A percentile compares a stretch with the other conserved stretches of the same genome.
Conservation (phyloP, 2,329 filamentous ascomycete genomes). For the Colletotrichum sp. region DNA sequence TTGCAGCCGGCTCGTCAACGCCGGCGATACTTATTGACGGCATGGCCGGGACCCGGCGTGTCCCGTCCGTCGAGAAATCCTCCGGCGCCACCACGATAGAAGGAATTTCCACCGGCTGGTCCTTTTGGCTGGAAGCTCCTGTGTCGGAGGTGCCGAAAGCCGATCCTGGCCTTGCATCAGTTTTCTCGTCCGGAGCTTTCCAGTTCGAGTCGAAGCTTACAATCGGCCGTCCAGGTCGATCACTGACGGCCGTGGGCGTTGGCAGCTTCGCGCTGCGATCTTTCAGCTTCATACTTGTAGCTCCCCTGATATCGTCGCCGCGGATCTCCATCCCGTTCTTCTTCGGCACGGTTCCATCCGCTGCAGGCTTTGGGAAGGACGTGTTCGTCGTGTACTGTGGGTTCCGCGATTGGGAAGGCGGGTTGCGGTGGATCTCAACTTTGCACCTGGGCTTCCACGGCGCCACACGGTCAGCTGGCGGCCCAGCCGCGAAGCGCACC, state of each 20-base stretch:
- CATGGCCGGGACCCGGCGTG: conserved; percentile 37
- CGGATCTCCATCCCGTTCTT: conserved; percentile 86
- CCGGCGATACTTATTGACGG: conserved; percentile 51
- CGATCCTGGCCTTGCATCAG: conserved; percentile 64
- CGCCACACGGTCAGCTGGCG: conserved; percentile 42
- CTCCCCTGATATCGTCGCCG: conserved; percentile 84
- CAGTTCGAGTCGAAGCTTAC: conserved; percentile 94
- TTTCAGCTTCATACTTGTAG: conserved; percentile 86
- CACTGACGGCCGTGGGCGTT: conserved; percentile 88
- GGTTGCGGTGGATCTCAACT: conserved; percentile 83
- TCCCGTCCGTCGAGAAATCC: conserved; percentile 34
- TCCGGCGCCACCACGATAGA: conserved; percentile 59
- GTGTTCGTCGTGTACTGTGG: conserved; percentile 78
- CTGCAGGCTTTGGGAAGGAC: conserved; percentile 35
- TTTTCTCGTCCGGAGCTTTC: conserved; percentile 72
- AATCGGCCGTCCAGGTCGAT: conserved; percentile 88
- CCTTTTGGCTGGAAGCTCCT: conserved; percentile 46
- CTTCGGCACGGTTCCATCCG: conserved; percentile 54
- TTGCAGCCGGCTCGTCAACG: conserved; percentile 7
- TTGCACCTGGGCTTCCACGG: conserved; percentile 29
- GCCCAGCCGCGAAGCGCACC: conserved; percentile 52
- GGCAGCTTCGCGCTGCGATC: conserved; percentile 88
- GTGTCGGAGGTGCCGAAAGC: neutral
- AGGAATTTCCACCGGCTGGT: conserved; percentile 51
- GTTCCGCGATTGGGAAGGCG: conserved; percentile 82